phyloP scores from a whole-genome alignment of 1,284 basidiomycete species.

The Ceratobasidium sp. region DNA sequence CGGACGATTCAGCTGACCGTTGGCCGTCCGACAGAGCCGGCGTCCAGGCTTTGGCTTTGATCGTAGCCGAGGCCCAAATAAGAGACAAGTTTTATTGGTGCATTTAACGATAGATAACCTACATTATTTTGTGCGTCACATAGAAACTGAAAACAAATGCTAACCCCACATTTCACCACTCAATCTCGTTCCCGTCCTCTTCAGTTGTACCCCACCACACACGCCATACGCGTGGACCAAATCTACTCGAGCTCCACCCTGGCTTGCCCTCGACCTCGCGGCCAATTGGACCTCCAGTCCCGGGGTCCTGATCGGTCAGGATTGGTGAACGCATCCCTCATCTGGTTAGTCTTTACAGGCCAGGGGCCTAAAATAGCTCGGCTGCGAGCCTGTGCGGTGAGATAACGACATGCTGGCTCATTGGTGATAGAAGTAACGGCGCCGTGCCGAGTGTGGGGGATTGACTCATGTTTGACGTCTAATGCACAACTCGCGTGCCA shows the following conservation, averaged over 20 bases:
- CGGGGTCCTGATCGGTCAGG: slow-evolving; percentile 27
- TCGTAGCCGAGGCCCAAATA: not conserved
- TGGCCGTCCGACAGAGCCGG: not conserved
- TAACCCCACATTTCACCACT: not conserved
- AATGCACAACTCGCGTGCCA: too few species aligned
- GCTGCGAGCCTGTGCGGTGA: not conserved
- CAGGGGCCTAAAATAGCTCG: not conserved
- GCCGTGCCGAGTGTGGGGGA: not conserved
- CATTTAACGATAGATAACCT: not conserved
- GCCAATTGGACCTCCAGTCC: not conserved
- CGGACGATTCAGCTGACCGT: not conserved
- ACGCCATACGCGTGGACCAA: slow-evolving; percentile 5
- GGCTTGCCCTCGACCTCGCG: not conserved
- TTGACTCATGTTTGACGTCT: too few species aligned
- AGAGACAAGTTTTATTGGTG: not conserved
- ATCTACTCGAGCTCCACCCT: slow-evolving; percentile 4
- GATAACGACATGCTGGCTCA: not conserved
- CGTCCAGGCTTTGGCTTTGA: not conserved
- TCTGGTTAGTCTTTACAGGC: not conserved
- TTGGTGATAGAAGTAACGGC: not conserved
- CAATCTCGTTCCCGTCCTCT: not conserved
- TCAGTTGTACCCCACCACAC: not conserved
- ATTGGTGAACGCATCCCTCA: not conserved
- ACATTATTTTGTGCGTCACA: not conserved
- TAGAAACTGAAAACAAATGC: not conserved